A percentile compares a stretch with the other conserved stretches of the same genome.
These are phyloP conservation scores for Ceriops tagal DNA, from an alignment of 345 rosid genomes.

Conservation along the genomic window DNA sequence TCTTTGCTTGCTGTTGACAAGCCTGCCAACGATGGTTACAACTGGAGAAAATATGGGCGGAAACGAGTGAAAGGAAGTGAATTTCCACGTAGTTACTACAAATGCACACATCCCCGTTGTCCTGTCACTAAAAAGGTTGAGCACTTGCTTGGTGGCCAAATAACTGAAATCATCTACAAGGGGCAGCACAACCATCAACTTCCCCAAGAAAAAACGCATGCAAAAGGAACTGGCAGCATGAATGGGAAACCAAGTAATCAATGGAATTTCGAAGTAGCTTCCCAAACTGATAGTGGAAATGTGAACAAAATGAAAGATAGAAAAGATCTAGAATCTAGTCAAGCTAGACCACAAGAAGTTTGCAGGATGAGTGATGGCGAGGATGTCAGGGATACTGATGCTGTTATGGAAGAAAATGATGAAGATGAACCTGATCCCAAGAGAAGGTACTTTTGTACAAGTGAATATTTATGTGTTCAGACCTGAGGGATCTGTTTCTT, in stretches of 20 bases:
- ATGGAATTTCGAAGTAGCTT: constrained; percentile 25
- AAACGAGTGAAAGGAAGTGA: constrained; percentile 86
- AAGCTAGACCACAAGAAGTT: constrained; percentile 43
- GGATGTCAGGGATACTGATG: constrained; percentile 51
- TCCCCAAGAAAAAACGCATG: constrained; percentile 59
- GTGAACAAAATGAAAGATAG: constrained; percentile 31
- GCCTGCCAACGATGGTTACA: constrained; percentile 69
- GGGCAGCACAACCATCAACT: constrained; percentile 74
- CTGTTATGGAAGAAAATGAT: constrained; percentile 39
- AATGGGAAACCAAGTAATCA: constrained; percentile 34
- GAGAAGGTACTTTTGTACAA: constrained; percentile 50
- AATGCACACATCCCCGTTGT: constrained; percentile 64
- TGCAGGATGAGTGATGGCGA: constrained; percentile 65
- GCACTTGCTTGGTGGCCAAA: constrained; percentile 67
- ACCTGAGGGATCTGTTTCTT: not conserved
- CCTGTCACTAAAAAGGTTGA: constrained; percentile 88
- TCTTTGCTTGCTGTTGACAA: constrained; percentile 43
- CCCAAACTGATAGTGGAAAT: constrained; percentile 32
- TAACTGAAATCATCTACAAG: constrained; percentile 79
- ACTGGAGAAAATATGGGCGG: constrained; percentile 92
- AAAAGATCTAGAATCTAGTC: constrained; percentile 61
- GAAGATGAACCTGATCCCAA: constrained; percentile 67
- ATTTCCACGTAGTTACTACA: constrained; percentile 81
- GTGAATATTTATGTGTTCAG: not conserved
- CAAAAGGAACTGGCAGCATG: constrained; percentile 35